Evolutionary conservation across 257 asterid species (phyloP).

Genomic region (Rubia yunnanensis): DNA sequence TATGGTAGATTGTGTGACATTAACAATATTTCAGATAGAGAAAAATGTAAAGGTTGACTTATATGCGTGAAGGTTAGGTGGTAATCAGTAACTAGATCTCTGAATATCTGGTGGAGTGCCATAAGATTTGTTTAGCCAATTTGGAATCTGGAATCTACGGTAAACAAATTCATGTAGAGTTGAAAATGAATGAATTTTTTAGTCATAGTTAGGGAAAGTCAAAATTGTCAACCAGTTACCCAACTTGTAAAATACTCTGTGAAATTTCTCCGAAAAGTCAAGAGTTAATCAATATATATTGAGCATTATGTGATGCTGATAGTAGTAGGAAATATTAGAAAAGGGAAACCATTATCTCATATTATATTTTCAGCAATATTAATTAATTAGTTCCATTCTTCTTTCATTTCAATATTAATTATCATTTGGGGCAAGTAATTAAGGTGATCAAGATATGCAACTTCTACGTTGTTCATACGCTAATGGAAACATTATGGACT

Average conservation of each 20-base stretch:
- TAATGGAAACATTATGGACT: background rate
- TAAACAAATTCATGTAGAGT: background rate
- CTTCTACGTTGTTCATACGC: background rate
- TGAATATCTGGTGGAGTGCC: background rate
- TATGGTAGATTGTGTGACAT: too few species aligned
- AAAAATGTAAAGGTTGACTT: background rate
- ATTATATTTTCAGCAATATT: too few species aligned
- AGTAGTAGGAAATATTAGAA: background rate
- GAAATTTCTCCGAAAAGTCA: background rate
- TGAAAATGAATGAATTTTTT: background rate
- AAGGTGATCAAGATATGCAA: slow-evolving; percentile 1
- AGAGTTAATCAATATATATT: background rate
- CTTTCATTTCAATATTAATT: background rate
- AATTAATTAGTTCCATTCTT: background rate
- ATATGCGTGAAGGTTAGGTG: background rate
- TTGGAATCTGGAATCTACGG: background rate
- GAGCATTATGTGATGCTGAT: background rate
- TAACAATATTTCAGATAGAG: too few species aligned
- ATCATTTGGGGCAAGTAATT: slow-evolving; percentile 12
- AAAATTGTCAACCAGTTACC: background rate
- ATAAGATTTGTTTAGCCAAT: background rate
- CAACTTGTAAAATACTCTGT: background rate
- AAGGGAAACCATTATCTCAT: background rate
- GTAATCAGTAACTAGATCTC: background rate
- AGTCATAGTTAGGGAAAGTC: background rate